Evolutionary conservation across 2,329 filamentous ascomycete genomes (phyloP).

Genomic region (Ophiostoma novo-ulmi): DNA sequence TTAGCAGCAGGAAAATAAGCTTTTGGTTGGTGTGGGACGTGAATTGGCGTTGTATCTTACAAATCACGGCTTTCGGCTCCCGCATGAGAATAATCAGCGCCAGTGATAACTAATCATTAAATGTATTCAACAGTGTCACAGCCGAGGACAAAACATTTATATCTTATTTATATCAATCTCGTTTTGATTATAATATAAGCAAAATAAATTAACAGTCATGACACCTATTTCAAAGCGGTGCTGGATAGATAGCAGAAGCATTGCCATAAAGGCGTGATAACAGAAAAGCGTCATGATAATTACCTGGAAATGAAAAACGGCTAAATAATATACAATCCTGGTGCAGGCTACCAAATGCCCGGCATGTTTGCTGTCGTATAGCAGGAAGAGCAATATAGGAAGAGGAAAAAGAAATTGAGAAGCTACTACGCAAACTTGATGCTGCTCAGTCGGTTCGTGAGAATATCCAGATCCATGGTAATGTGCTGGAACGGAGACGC

Average conservation of each 20-base stretch:
- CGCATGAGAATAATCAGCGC: background rate
- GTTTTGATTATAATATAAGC: background rate
- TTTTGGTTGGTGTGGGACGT: background rate
- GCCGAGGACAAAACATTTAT: background rate
- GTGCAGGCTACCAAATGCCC: background rate
- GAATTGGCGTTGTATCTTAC: background rate
- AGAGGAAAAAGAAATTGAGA: background rate
- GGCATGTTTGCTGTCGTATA: background rate
- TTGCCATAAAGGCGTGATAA: background rate
- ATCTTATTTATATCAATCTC: too few species aligned
- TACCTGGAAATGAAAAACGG: background rate
- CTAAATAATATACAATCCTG: background rate
- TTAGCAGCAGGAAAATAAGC: too few species aligned
- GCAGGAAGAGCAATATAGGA: background rate
- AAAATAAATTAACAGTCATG: background rate
- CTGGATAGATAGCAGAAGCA: background rate
- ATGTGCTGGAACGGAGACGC: slow-evolving; percentile 14
- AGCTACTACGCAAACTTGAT: slow-evolving; percentile 24
- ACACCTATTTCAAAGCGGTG: background rate
- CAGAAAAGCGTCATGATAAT: background rate
- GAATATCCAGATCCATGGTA: slow-evolving; percentile 24
- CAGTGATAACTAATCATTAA: slow-evolving; percentile 2
- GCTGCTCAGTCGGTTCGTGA: slow-evolving; percentile 23
- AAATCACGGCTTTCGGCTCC: background rate
- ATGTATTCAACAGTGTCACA: background rate